These are phyloP conservation scores for Carpinus fangiana DNA, from an alignment of 306 rosid genomes.

Conservation along the genomic window DNA sequence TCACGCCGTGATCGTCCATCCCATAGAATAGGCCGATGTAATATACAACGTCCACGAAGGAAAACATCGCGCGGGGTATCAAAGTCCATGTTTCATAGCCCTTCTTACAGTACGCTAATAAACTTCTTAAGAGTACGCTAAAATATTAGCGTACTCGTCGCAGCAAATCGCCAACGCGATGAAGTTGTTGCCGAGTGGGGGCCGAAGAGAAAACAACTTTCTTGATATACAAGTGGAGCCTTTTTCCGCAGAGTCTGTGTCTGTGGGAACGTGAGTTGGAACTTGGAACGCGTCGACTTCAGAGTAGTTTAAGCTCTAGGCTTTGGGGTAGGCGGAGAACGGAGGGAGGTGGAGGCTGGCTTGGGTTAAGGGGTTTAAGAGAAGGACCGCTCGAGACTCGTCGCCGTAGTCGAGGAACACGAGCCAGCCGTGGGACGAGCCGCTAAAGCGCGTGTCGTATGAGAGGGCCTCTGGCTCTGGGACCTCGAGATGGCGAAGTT, in stretches of 20 bases:
- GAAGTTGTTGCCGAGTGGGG: conserved; percentile 31
- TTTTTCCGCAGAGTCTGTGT: conserved; percentile 34
- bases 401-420: conserved; percentile 46
- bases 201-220: conserved; percentile 57
- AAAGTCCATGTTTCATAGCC: conserved; percentile 52
- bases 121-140: no score
- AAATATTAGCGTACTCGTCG: conserved; percentile 22
- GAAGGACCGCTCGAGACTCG: conserved; percentile 46
- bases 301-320: conserved; percentile 42
- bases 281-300: conserved; percentile 36
- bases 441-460: conserved; percentile 47
- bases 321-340: conserved; percentile 58
- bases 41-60: conserved; percentile 54
- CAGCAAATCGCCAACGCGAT: conserved; percentile 53
- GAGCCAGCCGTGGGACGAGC: conserved; percentile 79
- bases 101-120: no score
- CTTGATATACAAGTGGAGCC: conserved; percentile 16
- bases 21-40: conserved; percentile 47
- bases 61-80: conserved; percentile 28
- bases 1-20: conserved; percentile 46
- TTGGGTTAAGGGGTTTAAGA: conserved; percentile 60
- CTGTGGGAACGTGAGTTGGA: no score
- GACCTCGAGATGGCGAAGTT: conserved; percentile 52
- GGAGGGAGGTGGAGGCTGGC: conserved; percentile 54
- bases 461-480: conserved; percentile 55